Evolutionary conservation across 2,329 filamentous ascomycete species (phyloP), one percentile per base, ranked within the genome.

Genomic region (Pyricularia pennisetigena): DNA sequence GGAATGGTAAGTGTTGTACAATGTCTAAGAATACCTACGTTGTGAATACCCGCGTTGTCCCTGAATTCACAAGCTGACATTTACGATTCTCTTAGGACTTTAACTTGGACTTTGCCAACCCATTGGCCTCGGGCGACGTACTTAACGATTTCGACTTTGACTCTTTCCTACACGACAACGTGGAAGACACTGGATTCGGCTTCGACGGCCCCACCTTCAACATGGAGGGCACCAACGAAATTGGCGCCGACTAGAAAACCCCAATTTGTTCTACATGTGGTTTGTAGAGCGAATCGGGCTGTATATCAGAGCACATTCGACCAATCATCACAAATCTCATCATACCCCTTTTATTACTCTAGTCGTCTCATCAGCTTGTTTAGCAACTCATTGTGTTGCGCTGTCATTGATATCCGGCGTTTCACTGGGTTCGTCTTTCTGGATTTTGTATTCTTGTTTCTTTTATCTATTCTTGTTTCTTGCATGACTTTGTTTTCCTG

Each of bases 61-160:
- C 32, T 10, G 26, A 28, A 20, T 29, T 24, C 20, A 20, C 4
- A 5, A n/a, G 14, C 71, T 68, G 69, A 70, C 12, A 59, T n/a
- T 7, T 6, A 9, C 8, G 14, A 64, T 26, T 30, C 29, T 54
- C 5, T 16, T 30, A 79, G 74, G 80, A 83, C 69, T 86, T 86
- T 68, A 67, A 72, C 59, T 82, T 89, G 77, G 85, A 85, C 68
- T 85, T 87, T 74, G 80, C 83, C 68, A 85, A 87, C 71, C 84
- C 86, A 2, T 75, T 84, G 29, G 79, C 80, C 70, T 81, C 82
- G 6, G 78, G 78, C 68, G 83, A 89, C 73, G 87, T 89, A 49
- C 79, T 90, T 65, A 86, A 86, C 72, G 87, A 88, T 71, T 90
- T 90, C 72, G 88, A 90, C 71, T 86, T 90, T 72, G 88, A 90